phyloP scores from a whole-genome alignment of 2,329 filamentous ascomycete genomes.

The Leptosphaerulina australis region DNA sequence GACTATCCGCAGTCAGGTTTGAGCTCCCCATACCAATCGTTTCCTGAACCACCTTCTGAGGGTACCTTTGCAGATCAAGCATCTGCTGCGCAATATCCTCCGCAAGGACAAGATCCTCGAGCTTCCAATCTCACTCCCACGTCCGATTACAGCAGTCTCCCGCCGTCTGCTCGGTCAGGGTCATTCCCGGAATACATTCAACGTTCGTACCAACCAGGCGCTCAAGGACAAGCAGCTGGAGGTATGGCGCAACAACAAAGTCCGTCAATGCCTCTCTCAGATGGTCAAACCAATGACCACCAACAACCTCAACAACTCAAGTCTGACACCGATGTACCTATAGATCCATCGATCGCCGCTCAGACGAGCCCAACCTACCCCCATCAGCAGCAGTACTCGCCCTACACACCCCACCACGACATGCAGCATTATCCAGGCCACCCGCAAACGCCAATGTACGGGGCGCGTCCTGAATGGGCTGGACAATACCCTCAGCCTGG shows the following conservation, averaged over 20 bases:
- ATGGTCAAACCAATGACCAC: slow-evolving; percentile 75
- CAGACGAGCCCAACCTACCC: slow-evolving; percentile 90
- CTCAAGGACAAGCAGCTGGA: slow-evolving; percentile 75
- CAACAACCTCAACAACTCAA: slow-evolving; percentile 71
- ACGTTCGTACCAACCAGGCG: slow-evolving; percentile 80
- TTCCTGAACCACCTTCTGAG: slow-evolving; percentile 75
- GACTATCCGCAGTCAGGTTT: slow-evolving; percentile 62
- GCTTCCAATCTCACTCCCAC: slow-evolving; percentile 79
- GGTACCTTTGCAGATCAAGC: slow-evolving; percentile 83
- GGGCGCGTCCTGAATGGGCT: slow-evolving; percentile 73
- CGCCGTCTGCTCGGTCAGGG: slow-evolving; percentile 75
- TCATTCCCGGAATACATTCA: slow-evolving; percentile 85
- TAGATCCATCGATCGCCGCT: slow-evolving; percentile 98
- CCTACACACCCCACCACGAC: slow-evolving; percentile 83
- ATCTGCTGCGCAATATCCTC: slow-evolving; percentile 86
- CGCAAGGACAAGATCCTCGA: slow-evolving; percentile 79
- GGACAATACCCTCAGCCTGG: slow-evolving; percentile 58
- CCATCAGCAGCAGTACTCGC: slow-evolving; percentile 79
- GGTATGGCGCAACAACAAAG: slow-evolving; percentile 99
- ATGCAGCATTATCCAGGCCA: slow-evolving; percentile 77
- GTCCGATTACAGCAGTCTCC: slow-evolving; percentile 85
- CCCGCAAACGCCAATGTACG: slow-evolving; percentile 66
- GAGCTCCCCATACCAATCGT: slow-evolving; percentile 61
- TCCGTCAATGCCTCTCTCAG: slow-evolving; percentile 90
- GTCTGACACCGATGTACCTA: slow-evolving; percentile 96